Evolutionary conservation across 495 filamentous ascomycete genomes (phyloP).

Genomic region (Astrothelium subdiscretum): DNA sequence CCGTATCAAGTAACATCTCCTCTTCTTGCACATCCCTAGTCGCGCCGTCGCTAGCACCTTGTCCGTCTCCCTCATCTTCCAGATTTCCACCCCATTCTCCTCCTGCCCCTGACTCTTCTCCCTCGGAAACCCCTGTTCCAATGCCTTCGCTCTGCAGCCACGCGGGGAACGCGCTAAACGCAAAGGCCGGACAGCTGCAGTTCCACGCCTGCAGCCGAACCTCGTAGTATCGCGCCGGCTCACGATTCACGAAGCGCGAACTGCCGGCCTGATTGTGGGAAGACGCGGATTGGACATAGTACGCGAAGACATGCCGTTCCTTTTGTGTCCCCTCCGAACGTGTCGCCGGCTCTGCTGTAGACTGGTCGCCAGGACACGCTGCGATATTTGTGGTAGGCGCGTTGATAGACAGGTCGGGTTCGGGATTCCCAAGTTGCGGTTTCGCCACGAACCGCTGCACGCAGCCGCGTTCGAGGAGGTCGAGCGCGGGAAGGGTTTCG

Average conservation of each 20-base stretch:
- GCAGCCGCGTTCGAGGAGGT: conserved; percentile 64
- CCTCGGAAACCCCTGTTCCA: not conserved
- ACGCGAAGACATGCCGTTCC: conserved; percentile 7
- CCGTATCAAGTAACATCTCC: no score
- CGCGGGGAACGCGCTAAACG: conserved; percentile 52
- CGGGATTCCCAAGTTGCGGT: not conserved
- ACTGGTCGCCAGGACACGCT: no score
- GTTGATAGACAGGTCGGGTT: no score
- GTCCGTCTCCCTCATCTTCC: no score
- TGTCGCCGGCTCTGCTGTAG: no score
- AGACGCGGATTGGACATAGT: conserved; percentile 33
- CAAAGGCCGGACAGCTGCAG: conserved; percentile 76
- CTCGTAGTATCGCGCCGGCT: conserved; percentile 41
- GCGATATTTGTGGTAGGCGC: no score
- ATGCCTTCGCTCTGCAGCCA: not conserved
- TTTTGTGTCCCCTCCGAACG: no score
- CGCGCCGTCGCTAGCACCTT: no score
- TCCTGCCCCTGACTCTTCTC: not conserved
- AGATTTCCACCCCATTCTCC: conserved; percentile 4
- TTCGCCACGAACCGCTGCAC: conserved; percentile 36
- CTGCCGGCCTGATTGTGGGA: conserved; percentile 18
- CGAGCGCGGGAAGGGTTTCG: conserved; percentile 60
- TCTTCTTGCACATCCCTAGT: no score
- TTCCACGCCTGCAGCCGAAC: conserved; percentile 72
- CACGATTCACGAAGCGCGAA: conserved; percentile 17